These are phyloP conservation scores for Phytophthora cryptogea DNA, from an alignment of 352 stramenopile species.

Conservation along the genomic window DNA sequence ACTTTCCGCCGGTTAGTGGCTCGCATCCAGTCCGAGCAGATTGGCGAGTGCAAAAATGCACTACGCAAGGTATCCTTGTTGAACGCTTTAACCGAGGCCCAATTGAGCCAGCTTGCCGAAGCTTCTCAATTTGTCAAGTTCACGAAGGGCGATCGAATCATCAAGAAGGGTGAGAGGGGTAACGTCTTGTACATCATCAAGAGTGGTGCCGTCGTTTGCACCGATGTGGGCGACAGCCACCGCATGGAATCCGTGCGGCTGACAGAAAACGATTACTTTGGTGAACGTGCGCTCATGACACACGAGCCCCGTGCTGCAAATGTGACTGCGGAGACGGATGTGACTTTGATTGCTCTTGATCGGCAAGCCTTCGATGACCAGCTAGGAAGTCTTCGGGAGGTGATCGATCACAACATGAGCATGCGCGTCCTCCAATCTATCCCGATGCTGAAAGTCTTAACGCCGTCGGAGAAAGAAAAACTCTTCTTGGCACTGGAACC, in stretches of 20 bases:
- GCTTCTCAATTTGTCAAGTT: constrained; percentile 75
- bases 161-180: constrained; percentile 79
- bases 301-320: constrained; percentile 90
- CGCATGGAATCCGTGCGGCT: constrained; percentile 44
- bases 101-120: constrained; percentile 63
- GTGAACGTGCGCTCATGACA: constrained; percentile 91
- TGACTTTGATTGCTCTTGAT: constrained; percentile 85
- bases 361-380: constrained; percentile 94
- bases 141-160: constrained; percentile 71
- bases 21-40: constrained; percentile 68
- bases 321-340: constrained; percentile 78
- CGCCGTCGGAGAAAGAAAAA: constrained; percentile 57
- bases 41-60: constrained; percentile 67
- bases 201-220: constrained; percentile 60
- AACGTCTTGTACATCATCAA: constrained; percentile 91
- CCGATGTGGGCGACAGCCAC: constrained; percentile 56
- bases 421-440: constrained; percentile 80
- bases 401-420: constrained; percentile 90
- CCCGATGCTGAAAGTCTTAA: constrained; percentile 73
- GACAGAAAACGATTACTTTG: constrained; percentile 91
- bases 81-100: constrained; percentile 57
- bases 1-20: constrained; percentile 89
- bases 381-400: constrained; percentile 90
- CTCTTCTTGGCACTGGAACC: constrained; percentile 63
- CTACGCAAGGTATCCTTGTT: constrained; percentile 63